Conservation (phyloP, 805 yeast species). For the Saccharomycopsis sp. region DNA sequence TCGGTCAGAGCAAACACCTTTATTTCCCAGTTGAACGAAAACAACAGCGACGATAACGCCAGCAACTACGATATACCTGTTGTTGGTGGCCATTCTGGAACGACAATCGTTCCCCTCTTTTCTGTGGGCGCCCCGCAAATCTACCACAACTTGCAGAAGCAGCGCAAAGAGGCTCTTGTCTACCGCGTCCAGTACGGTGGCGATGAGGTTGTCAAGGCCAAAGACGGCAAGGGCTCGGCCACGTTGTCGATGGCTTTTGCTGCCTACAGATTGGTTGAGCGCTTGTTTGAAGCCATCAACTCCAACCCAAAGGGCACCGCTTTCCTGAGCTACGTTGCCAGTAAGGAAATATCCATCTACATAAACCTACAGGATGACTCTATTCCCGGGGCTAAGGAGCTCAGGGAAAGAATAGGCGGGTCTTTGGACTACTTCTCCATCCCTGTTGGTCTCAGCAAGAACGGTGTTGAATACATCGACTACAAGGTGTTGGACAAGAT, state of each 20-base stretch:
- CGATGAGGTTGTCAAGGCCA: constrained; percentile 93
- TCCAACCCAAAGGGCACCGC: constrained; percentile 24
- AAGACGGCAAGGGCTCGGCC: constrained; percentile 92
- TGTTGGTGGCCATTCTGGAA: constrained; percentile 94
- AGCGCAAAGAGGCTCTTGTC: constrained; percentile 50
- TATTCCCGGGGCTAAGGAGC: constrained; percentile 46
- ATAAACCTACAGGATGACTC: constrained; percentile 44
- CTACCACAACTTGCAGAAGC: constrained; percentile 29
- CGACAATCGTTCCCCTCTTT: constrained; percentile 84
- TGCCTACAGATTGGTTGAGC: constrained; percentile 72
- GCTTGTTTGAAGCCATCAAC: constrained; percentile 29
- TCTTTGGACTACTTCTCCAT: constrained; percentile 47
- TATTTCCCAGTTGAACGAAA: constrained; percentile 43
- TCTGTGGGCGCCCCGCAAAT: constrained; percentile 35
- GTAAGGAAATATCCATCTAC: constrained; percentile 39
- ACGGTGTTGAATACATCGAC: constrained; percentile 54
- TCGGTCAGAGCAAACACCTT: constrained; percentile 83
- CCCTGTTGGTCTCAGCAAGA: constrained; percentile 49
- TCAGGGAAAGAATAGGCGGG: constrained; percentile 31
- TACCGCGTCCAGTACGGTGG: constrained; percentile 95
- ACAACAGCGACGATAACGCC: constrained; percentile 37
- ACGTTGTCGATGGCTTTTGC: constrained; percentile 95
- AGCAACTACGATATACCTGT: constrained; percentile 56
- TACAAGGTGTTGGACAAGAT: constrained; percentile 44
- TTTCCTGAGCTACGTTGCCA: constrained; percentile 19